Evolutionary conservation across 2,329 filamentous ascomycete species (phyloP), one percentile per base, ranked within the genome.

Genomic region (Fusarium tuaranense): DNA sequence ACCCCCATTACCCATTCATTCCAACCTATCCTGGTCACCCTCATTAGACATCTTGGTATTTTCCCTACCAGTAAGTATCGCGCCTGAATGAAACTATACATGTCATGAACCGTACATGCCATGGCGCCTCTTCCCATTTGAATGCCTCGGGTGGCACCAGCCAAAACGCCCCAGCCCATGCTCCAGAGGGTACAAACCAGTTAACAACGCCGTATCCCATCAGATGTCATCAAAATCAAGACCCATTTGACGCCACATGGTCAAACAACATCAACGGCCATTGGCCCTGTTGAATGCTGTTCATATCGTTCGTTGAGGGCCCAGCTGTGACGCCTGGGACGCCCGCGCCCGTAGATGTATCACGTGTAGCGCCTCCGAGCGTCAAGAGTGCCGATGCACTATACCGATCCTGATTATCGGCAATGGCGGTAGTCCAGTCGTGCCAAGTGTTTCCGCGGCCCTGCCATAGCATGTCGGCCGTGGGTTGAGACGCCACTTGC

Each of bases 371-470:
- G 20, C 80, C 80, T 4, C 86, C 87, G 5, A 89, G 80, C 1
- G 84, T 86, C 71, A 89, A 80, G 14, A 89, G 80, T 16, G 87
- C 84, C 55, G 83, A 86, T 32, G 87, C 87, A 69, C 85, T 86
- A 78, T 86, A 88, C 27, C 86, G 83, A 53, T 88, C 86, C 67
- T 87, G 86, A 38, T 80, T 86, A 72, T 88, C 85, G 38, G 85
- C 83, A 32, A 90, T 86, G 63, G 87, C 86, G 0, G 85, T 83
- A 10, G 87, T 86, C 88, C 88, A 90, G 79, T 89, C 86, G 18
- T 88, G 84, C 88, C 88, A 90, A 0, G 86, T 83, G 69, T 86
- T 89, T 9, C 82, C 83, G 5, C 81, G 78, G 13, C 72, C 71
- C 39, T 80, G 80, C 82, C 80, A 84, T 72, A 83, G 79, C 69